A percentile compares a stretch with the other conserved stretches of the same genome.
Evolutionary conservation across 1,139 yeast species (phyloP).

Genomic region (Pichia kudriavzevii): DNA sequence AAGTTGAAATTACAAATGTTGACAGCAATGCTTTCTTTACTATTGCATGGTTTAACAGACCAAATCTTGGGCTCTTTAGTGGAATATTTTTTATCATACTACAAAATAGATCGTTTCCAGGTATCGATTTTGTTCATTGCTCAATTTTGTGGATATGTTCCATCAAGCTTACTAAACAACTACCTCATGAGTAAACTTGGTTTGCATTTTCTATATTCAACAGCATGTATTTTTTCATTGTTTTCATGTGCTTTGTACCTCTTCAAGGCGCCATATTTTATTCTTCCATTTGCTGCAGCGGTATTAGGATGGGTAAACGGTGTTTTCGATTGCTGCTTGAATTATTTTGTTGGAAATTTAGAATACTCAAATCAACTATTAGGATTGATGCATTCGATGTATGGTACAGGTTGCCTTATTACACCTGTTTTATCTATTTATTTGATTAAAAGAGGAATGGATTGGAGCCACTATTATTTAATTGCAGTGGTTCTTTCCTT

Average conservation of each 20-base stretch:
- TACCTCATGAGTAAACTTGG: constrained; percentile 25
- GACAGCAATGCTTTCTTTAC: constrained; percentile 33
- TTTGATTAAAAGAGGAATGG: constrained; percentile 25
- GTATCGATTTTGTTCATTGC: constrained; percentile 29
- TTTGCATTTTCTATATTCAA: constrained; percentile 22
- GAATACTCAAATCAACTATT: constrained; percentile 52
- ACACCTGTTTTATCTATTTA: constrained; percentile 39
- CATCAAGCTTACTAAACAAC: constrained; percentile 29
- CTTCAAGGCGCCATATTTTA: constrained; percentile 31
- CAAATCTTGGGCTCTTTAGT: constrained; percentile 53
- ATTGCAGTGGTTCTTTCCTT: constrained; percentile 30
- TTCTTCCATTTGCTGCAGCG: constrained; percentile 34
- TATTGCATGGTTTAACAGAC: constrained; percentile 47
- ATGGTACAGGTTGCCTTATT: constrained; percentile 61
- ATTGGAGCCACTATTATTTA: constrained; percentile 41
- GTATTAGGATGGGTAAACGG: constrained; percentile 56
- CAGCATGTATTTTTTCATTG: constrained; percentile 16
- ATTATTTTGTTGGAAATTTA: constrained; percentile 51
- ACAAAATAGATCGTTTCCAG: constrained; percentile 36
- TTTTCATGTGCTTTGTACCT: constrained; percentile 18
- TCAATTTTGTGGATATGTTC: constrained; percentile 32
- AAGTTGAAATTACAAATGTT: constrained; percentile 38
- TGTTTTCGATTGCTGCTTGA: constrained; percentile 50
- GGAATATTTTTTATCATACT: constrained; percentile 40
- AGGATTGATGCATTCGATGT: constrained; percentile 61